Evolutionary conservation across 2,329 filamentous ascomycete genomes (phyloP).

Genomic region (Onygena corvina): DNA sequence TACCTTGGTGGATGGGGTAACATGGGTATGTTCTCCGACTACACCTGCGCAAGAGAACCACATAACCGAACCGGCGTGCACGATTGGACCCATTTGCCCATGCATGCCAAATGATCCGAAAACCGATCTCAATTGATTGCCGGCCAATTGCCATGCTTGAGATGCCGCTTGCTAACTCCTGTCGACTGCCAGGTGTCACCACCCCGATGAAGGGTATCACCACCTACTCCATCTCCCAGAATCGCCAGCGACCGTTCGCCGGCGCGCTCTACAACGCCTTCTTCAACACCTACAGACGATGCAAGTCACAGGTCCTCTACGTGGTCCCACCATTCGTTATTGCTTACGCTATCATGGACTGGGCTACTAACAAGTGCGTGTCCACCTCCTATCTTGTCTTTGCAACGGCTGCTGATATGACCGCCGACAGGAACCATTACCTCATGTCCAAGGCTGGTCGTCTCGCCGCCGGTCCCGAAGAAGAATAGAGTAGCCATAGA

Average conservation of each 20-base stretch:
- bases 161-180: background rate
- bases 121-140: background rate
- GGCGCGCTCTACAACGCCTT: conserved; percentile 66
- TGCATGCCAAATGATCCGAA: background rate
- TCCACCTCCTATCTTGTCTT: background rate
- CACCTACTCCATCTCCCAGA: conserved; percentile 66
- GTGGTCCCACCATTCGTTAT: conserved; percentile 64
- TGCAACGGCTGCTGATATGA: background rate
- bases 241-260: conserved; percentile 80
- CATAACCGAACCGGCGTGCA: too few species aligned
- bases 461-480: conserved; percentile 24
- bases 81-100: background rate
- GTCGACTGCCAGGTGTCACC: conserved; percentile 8
- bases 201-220: conserved; percentile 47
- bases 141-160: background rate
- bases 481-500: conserved; percentile 19
- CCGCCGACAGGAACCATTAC: conserved; percentile 35
- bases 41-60: background rate
- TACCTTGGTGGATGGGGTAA: conserved; percentile 64
- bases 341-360: conserved; percentile 75
- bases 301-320: conserved; percentile 77
- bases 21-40: conserved; percentile 49
- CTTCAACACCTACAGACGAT: conserved; percentile 91
- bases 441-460: conserved; percentile 41
- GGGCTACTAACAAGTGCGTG: conserved; percentile 77